Percentiles rank a stretch among this genome's conserved stretches.
Conservation (phyloP, 1,284 basidiomycete species). For the Ustilago cynodontis region DNA sequence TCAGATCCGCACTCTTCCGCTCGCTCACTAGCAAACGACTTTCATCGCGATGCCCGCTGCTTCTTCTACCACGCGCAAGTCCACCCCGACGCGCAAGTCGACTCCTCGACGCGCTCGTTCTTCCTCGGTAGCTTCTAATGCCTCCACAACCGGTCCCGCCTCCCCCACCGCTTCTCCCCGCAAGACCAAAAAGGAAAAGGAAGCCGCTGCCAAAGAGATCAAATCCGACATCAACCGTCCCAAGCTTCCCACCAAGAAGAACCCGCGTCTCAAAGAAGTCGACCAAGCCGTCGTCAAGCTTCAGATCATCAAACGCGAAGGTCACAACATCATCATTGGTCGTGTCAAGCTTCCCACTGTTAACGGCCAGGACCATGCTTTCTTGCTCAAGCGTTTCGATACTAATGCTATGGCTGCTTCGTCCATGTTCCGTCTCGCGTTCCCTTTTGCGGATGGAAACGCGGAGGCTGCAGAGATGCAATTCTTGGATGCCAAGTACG, state of each 20-base stretch:
- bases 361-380: constrained; percentile 77
- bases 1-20: background rate
- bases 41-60: constrained; percentile 42
- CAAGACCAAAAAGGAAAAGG: constrained; percentile 47
- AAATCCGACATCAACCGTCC: constrained; percentile 46
- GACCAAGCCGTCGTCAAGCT: constrained; percentile 77
- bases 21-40: background rate
- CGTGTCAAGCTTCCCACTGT: constrained; percentile 90
- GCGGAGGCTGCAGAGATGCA: constrained; percentile 85
- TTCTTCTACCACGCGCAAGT: constrained; percentile 40
- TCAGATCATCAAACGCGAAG: constrained; percentile 83
- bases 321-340: constrained; percentile 86
- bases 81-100: constrained; percentile 53
- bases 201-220: constrained; percentile 29
- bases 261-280: constrained; percentile 60
- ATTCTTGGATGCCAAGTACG: constrained; percentile 84
- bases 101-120: constrained; percentile 65
- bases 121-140: constrained; percentile 63
- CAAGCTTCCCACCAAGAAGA: constrained; percentile 61
- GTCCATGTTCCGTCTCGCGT: constrained; percentile 97
- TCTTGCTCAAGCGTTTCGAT: constrained; percentile 93
- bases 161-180: constrained; percentile 49
- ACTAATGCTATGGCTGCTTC: constrained; percentile 94
- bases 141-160: constrained; percentile 43
- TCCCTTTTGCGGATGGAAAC: constrained; percentile 83